These are phyloP conservation scores for Thielaviopsis punctulata DNA, from an alignment of 2,329 filamentous ascomycete genomes.

Conservation along the genomic window DNA sequence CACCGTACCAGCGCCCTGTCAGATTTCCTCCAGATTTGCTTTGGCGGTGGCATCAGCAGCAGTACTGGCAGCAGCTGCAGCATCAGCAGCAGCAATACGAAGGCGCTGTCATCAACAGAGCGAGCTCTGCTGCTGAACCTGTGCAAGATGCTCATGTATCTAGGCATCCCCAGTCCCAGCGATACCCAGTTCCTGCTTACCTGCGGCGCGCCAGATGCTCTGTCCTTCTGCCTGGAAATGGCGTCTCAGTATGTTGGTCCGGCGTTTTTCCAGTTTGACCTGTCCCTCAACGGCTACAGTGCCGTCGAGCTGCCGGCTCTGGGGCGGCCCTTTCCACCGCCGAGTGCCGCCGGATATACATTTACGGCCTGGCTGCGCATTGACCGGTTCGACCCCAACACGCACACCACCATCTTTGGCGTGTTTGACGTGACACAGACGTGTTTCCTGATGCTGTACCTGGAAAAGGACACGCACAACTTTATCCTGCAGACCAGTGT, in stretches of 20 bases:
- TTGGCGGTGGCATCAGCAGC: conserved; percentile 24
- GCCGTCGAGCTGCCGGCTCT: conserved; percentile 83
- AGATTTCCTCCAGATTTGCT: conserved; percentile 45
- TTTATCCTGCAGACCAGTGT: conserved; percentile 95
- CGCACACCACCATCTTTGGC: conserved; percentile 90
- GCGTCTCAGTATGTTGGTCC: conserved; percentile 60
- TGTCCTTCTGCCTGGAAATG: conserved; percentile 57
- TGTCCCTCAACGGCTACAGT: conserved; percentile 72
- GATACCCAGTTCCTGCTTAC: conserved; percentile 62
- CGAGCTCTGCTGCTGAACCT: conserved; percentile 44
- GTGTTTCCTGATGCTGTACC: conserved; percentile 83
- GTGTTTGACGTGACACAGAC: conserved; percentile 83
- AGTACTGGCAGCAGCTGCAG: neutral
- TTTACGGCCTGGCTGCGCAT: conserved; percentile 79
- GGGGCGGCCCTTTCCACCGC: conserved; percentile 69
- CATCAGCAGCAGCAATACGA: neutral
- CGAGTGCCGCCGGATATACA: conserved; percentile 67
- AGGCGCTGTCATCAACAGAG: conserved; percentile 30
- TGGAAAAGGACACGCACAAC: conserved; percentile 84
- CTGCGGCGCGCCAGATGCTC: conserved; percentile 32
- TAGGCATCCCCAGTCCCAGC: conserved; percentile 65
- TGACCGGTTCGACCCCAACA: conserved; percentile 65
- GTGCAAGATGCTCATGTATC: conserved; percentile 50
- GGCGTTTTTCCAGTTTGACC: conserved; percentile 82
- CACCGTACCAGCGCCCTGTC: conserved; percentile 56